Evolutionary conservation across 164 flowering plant species (phyloP), one percentile per base, ranked within the genome.

Genomic region (Vitis rotundifolia): DNA sequence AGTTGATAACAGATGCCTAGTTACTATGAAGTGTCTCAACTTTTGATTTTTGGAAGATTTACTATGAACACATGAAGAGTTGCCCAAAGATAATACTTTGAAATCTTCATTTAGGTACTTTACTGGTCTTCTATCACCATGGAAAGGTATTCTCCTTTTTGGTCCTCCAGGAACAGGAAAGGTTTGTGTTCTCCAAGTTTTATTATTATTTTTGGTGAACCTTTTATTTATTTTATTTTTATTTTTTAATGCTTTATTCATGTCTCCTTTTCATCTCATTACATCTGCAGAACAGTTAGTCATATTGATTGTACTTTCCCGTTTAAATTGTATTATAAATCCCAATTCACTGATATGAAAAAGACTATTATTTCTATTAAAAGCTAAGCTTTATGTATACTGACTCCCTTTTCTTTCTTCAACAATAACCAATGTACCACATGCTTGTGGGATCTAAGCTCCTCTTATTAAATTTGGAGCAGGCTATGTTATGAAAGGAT

Each of bases 101-200:
- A 53, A 16, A 68, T 48, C 14, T 62, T 64, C 49, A 59, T 56
- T 50, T 71, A 96, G 98, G 89, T 96, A 93, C 78, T 93, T 96
- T 70, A 93, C 92, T 63, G 99, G 98, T 73, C 92, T 96, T 71
- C 79, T 93, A 68, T 82, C 98, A 76, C 98, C 99, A 68, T 96
- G 99, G 98, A 96, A 96, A 83, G 99, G 98, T 9, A 91, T 95
- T 78, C 93, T 95, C 48, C 97, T 95, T 60, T 95, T 95, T 80
- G 99, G 99, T 28, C 98, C 99, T 68, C 97, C 97, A 64, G 99
- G 98, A 82, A 93, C 99, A 0, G 98, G 99, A 75, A 96, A 96
- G 98, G 99, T 96, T 37, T 71, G 88, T 74, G 44, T 37, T 37
- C 44, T 37, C 8, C 44, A 49, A 9, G 63, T 5, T 67, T 8